Evolutionary conservation across 495 filamentous ascomycete genomes (phyloP), one percentile per base, ranked within the genome.

Genomic region (Neurospora discreta): DNA sequence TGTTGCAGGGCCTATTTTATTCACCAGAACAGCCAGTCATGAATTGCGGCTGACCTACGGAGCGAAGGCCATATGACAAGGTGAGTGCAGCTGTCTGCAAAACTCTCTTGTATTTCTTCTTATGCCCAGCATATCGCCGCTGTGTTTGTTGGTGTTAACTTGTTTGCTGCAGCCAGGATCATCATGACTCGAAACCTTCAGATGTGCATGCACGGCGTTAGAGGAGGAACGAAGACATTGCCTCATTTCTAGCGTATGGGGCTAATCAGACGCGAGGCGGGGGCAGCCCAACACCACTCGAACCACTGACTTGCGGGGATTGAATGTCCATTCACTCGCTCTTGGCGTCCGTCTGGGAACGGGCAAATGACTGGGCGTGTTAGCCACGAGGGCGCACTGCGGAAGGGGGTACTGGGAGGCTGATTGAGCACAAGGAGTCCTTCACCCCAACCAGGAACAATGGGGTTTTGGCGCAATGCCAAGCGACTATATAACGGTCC

Each of bases 1-100:
- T 69, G 60, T 33, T 43, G 0, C 73, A 88, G 85, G 81, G 86
- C 86, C 39, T 88, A 87, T 74, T 88, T 88, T 72, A 87, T 88
- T 72, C 82, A 81, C 40, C 81, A 81, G 39, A 88, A 88, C 33
- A 26, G 73, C 68, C 71, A 72, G 20, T 67, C 72, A 65, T 71
- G 69, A 71, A 39, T 5, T 40, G 68, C 68, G 20, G 20, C 38
- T 69, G 68, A 43, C 39, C 23, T 40, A 13, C 38, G 23, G 33
- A 69, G 67, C 1, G 67, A 15, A 39, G 13, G 67, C 67, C 67
- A 38, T 38, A 23, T 26, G 26, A 39, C 11, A 68, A 39, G 38
- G 67, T 68, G 67, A 16, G 39, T 69, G 38, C 23, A 41, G 20
- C 68, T 38, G 39, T 39, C 16, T 41, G 68, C 38, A 20, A 58